Percentiles rank a stretch among this genome's conserved stretches.
Evolutionary conservation across 2,329 filamentous ascomycete genomes (phyloP).

Genomic region (Botryotinia calthae): DNA sequence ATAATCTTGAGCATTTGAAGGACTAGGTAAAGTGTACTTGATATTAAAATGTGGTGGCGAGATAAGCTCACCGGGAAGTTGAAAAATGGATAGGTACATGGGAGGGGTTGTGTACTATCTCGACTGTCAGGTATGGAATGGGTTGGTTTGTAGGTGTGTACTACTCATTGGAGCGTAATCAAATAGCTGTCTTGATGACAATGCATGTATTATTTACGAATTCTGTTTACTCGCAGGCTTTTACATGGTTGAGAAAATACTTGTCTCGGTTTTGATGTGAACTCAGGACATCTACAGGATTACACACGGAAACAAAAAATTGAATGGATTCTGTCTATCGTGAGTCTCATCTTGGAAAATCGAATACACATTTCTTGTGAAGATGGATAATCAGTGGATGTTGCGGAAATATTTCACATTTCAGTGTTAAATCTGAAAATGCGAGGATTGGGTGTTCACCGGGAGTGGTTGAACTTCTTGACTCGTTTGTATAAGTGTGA

Average conservation of each 20-base stretch:
- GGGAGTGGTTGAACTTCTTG: neutral
- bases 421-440: neutral
- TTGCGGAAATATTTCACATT: neutral
- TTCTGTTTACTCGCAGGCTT: accelerated
- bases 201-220: neutral
- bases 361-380: accelerated
- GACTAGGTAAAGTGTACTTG: neutral
- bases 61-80: neutral
- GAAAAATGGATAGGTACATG: neutral
- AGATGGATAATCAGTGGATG: no score
- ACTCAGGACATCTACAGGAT: accelerated
- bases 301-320: neutral
- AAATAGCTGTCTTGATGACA: neutral
- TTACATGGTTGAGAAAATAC: neutral
- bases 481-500: no score
- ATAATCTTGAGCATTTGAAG: neutral
- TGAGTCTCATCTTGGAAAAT: neutral
- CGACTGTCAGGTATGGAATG: neutral
- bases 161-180: neutral
- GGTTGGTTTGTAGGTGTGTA: neutral
- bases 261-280: neutral
- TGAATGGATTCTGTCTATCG: accelerated
- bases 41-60: neutral
- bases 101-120: neutral
- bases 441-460: neutral